phyloP scores from a whole-genome alignment of 192 early-diverging fungal species.

The Chytriomyces confervae region DNA sequence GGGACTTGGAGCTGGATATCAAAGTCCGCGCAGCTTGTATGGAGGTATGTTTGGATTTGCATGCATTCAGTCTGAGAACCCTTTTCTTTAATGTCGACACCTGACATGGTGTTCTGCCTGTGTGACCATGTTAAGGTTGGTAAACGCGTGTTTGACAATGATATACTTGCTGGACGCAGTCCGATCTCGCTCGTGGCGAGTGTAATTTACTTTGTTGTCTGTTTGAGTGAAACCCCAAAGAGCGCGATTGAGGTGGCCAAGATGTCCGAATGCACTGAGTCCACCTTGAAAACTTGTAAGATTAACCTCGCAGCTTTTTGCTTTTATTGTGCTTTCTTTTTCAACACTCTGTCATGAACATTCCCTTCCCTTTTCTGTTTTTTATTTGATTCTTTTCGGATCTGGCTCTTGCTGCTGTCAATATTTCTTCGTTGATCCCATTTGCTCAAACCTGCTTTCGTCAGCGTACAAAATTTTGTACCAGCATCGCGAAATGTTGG shows the following conservation, averaged over 20 bases:
- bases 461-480: constrained; percentile 57
- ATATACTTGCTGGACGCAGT: constrained; percentile 85
- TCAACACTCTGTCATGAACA: too few species aligned
- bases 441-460: too few species aligned
- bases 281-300: constrained; percentile 80
- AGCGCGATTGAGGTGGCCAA: constrained; percentile 79
- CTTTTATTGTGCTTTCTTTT: not conserved
- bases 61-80: not conserved
- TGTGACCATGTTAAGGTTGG: constrained; percentile 41
- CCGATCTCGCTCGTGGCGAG: constrained; percentile 93
- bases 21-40: constrained; percentile 75
- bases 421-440: not conserved
- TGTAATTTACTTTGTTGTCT: constrained; percentile 85
- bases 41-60: constrained; percentile 53
- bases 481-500: constrained; percentile 55
- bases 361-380: not conserved
- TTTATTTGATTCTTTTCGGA: not conserved
- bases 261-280: constrained; percentile 90
- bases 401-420: not conserved
- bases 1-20: constrained; percentile 70
- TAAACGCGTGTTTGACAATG: constrained; percentile 73
- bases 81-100: too few species aligned
- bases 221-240: constrained; percentile 69
- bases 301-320: not conserved
- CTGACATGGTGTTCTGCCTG: not conserved